Evolutionary conservation across 2,329 filamentous ascomycete species (phyloP).

Genomic region (Monosporascus sp.): DNA sequence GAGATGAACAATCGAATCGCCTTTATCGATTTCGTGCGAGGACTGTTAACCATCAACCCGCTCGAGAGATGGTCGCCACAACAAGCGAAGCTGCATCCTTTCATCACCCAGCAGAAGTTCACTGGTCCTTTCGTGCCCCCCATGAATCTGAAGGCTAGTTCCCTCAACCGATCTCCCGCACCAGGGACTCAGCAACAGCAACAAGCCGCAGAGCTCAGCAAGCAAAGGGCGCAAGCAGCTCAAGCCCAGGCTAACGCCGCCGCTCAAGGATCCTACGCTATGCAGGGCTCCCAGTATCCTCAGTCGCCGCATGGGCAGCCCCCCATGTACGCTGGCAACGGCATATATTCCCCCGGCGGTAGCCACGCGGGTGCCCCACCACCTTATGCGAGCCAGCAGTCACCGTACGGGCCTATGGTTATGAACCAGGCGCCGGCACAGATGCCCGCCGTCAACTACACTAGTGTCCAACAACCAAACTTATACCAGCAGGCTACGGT

Average conservation of each 20-base stretch:
- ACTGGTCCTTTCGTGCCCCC: slow-evolving; percentile 94
- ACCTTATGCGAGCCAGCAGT: slow-evolving; percentile 69
- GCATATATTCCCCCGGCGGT: slow-evolving; percentile 65
- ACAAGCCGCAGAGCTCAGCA: slow-evolving; percentile 88
- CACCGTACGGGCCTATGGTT: slow-evolving; percentile 67
- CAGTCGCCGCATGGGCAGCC: slow-evolving; percentile 44
- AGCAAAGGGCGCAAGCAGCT: slow-evolving; percentile 74
- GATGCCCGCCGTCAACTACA: slow-evolving; percentile 61
- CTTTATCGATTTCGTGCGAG: slow-evolving; percentile 97
- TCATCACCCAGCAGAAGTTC: slow-evolving; percentile 97
- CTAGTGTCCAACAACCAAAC: slow-evolving; percentile 43
- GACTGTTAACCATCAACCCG: slow-evolving; percentile 88
- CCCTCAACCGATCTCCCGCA: slow-evolving; percentile 79
- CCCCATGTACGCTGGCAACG: slow-evolving; percentile 76
- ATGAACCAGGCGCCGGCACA: slow-evolving; percentile 64
- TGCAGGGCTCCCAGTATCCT: slow-evolving; percentile 42
- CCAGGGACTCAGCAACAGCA: slow-evolving; percentile 94
- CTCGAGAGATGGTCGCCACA: slow-evolving; percentile 96
- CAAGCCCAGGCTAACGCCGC: slow-evolving; percentile 66
- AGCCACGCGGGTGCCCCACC: slow-evolving; percentile 61
- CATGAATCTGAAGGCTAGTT: slow-evolving; percentile 90
- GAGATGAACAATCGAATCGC: slow-evolving; percentile 98
- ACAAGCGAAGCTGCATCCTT: slow-evolving; percentile 94
- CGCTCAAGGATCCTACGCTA: slow-evolving; percentile 60
- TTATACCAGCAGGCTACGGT: slow-evolving; percentile 75